Evolutionary conservation across 2,329 filamentous ascomycete species (phyloP), one percentile per base, ranked within the genome.

Genomic region (Helicocarpus griseus): DNA sequence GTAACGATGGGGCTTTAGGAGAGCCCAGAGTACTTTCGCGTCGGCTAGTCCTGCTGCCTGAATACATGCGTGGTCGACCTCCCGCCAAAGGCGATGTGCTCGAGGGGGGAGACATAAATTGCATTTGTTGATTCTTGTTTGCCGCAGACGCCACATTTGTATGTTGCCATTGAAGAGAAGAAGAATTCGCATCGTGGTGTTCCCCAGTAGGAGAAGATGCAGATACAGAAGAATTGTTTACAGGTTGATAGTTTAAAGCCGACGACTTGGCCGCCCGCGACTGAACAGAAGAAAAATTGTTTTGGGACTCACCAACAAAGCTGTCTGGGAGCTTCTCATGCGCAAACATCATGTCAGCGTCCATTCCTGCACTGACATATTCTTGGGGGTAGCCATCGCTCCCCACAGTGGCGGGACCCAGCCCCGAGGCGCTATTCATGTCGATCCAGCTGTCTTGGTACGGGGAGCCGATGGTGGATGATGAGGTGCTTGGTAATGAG

Each of bases 391-490:
- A 80, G 46, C 77, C 69, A 61, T 86, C 79, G 38, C 76, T 70
- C 57, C 78, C 72, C 56, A 86, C 79, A 55, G 88, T 85, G 61
- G 75, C 71, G 28, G 83, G 83, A 57, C 77, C 80, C 51, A 85
- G 73, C 48, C 77, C 79, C 33, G 86, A 70, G 49, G 77, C 77
- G 48, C 78, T 69, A 53, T 71, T 65, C 54, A 73, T 65, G 41
- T 71, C 67, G 57, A 75, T 67, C 80, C 82, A 86, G 54, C 82
- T 79, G 43, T 81, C 73, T 48, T 80, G 75, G 60, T 81, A 79
- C 24, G 83, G 83, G 21, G 83, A 87, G 52, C 82, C 82, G 55
- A 83, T 78, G 50, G 79, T 80, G 7, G 83, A 86, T 1, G 83
- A 86, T 5, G 82, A 74, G 3, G 80, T 80, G 55, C 71, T 74